A percentile compares a stretch with the other conserved stretches of the same genome.
phyloP scores from a whole-genome alignment of 108 stramenopile species.

The Ochromonas danica region DNA sequence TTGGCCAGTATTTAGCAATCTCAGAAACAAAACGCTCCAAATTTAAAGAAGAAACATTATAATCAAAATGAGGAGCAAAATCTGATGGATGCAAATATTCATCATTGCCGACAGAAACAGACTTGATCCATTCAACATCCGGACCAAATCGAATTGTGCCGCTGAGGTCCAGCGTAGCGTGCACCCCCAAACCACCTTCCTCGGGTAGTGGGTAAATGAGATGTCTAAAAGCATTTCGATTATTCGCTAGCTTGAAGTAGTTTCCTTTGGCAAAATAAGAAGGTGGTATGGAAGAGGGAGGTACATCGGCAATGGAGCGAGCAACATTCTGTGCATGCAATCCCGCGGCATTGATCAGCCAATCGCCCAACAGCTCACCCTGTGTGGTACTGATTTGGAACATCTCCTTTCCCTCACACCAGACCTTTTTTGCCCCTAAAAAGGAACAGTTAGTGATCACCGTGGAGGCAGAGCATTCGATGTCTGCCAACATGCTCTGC shows the following conservation, averaged over 20 bases:
- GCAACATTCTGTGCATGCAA: slow-evolving; percentile 41
- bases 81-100: neutral
- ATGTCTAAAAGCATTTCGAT: slow-evolving; percentile 37
- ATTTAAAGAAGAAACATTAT: slow-evolving; percentile 31
- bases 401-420: too few species aligned
- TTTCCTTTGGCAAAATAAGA: slow-evolving; percentile 52
- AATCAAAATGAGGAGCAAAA: slow-evolving; percentile 27
- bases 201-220: slow-evolving; percentile 58
- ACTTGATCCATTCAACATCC: slow-evolving; percentile 49
- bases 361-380: slow-evolving; percentile 34
- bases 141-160: slow-evolving; percentile 57
- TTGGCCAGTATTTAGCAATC: slow-evolving; percentile 40
- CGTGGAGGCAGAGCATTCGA: neutral
- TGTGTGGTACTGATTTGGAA: slow-evolving; percentile 31
- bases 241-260: slow-evolving; percentile 49
- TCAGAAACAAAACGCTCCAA: slow-evolving; percentile 5
- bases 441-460: slow-evolving; percentile 37
- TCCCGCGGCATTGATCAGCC: slow-evolving; percentile 51
- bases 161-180: slow-evolving; percentile 51
- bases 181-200: slow-evolving; percentile 54
- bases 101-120: neutral
- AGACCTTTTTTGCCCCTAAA: too few species aligned
- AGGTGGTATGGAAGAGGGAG: neutral
- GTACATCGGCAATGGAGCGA: neutral
- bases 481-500: neutral